phyloP scores from a whole-genome alignment of 176 grass and related monocot genomes.

The Oryza glumipatula region DNA sequence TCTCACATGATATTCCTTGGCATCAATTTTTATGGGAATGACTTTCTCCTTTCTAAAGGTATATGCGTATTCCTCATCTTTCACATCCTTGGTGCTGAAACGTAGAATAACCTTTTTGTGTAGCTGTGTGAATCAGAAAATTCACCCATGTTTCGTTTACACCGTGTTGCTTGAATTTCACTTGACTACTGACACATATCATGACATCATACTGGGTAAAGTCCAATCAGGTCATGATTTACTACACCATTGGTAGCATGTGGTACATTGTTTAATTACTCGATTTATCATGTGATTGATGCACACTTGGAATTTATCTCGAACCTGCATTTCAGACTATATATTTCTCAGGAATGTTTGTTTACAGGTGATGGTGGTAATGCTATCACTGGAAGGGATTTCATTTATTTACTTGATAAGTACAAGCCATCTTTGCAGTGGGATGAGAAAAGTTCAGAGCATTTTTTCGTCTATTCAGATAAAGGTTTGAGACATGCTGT shows the following conservation, averaged over 20 bases:
- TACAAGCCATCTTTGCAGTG: conserved; percentile 72
- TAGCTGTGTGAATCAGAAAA: neutral
- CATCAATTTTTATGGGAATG: conserved; percentile 97
- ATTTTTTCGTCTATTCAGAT: conserved; percentile 77
- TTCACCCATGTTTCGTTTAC: conserved; percentile 20
- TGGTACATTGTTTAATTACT: neutral
- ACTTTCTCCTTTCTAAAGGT: conserved; percentile 86
- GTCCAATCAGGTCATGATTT: conserved; percentile 23
- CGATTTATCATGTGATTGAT: conserved; percentile 16
- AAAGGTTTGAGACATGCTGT: conserved; percentile 70
- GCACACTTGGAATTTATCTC: conserved; percentile 10
- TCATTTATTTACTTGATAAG: conserved; percentile 71
- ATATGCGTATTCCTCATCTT: conserved; percentile 35
- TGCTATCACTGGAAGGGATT: conserved; percentile 77
- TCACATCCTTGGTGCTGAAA: neutral
- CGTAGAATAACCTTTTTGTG: conserved; percentile 24
- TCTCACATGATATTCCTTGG: conserved; percentile 85
- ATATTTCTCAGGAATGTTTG: conserved; percentile 26
- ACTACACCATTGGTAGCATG: neutral
- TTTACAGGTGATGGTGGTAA: conserved; percentile 60
- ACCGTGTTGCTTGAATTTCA: conserved; percentile 19
- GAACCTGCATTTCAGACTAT: conserved; percentile 28
- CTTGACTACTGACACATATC: conserved; percentile 13
- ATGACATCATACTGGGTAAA: conserved; percentile 10
- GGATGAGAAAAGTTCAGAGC: conserved; percentile 85